These are phyloP conservation scores for Pseudopyricularia javanii DNA, from an alignment of 2,329 filamentous ascomycete genomes.

Conservation along the genomic window DNA sequence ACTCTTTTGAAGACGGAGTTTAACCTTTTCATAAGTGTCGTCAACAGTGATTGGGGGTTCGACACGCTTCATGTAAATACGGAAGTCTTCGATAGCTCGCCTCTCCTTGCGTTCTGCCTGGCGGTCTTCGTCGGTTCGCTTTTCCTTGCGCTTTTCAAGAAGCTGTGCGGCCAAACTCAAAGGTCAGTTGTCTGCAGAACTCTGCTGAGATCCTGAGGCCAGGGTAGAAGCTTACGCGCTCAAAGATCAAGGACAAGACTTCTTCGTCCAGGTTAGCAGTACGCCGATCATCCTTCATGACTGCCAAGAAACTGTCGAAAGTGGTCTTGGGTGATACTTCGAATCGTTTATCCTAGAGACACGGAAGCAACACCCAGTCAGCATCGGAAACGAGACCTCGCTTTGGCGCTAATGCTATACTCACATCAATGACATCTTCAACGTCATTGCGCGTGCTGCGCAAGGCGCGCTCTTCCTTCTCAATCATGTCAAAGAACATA, in stretches of 20 bases:
- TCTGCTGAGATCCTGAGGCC: not conserved
- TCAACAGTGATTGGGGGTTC: slow-evolving; percentile 67
- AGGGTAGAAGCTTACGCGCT: slow-evolving; percentile 44
- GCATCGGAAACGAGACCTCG: not conserved
- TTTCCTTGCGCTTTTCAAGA: slow-evolving; percentile 78
- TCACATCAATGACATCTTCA: slow-evolving; percentile 76
- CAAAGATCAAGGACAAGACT: slow-evolving; percentile 68
- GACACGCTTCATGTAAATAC: slow-evolving; percentile 77
- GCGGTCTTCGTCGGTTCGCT: slow-evolving; percentile 74
- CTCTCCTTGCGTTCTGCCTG: slow-evolving; percentile 78
- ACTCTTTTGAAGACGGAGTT: slow-evolving; percentile 63
- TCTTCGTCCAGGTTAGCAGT: slow-evolving; percentile 80
- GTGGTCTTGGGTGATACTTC: slow-evolving; percentile 79
- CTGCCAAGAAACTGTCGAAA: slow-evolving; percentile 73
- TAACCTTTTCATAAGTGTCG: slow-evolving; percentile 85
- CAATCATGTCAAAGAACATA: slow-evolving; percentile 89
- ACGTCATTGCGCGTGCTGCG: slow-evolving; percentile 72
- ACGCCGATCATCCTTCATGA: slow-evolving; percentile 76
- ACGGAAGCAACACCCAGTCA: not conserved
- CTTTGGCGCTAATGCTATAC: slow-evolving; percentile 14
- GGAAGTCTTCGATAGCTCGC: slow-evolving; percentile 70
- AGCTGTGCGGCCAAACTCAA: slow-evolving; percentile 32
- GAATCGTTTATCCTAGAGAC: slow-evolving; percentile 68
- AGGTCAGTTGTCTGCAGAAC: not conserved
- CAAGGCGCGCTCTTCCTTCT: slow-evolving; percentile 84